Evolutionary conservation across 179 eudicot genomes (phyloP).

Genomic region (Silene noctiflora): DNA sequence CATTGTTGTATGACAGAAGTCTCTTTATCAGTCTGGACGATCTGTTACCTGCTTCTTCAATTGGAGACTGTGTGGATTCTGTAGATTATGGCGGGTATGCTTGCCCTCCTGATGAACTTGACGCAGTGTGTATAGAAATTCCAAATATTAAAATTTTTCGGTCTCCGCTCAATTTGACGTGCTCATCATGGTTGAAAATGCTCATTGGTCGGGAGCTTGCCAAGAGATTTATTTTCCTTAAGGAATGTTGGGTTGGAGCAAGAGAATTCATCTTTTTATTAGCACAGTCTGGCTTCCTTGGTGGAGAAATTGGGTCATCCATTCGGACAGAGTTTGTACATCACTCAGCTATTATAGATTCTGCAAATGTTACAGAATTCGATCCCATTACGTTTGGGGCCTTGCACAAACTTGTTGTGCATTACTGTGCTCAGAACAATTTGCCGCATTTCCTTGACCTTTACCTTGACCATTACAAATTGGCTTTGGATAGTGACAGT

Average conservation of each 20-base stretch:
- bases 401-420: conserved; percentile 67
- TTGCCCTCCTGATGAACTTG: conserved; percentile 62
- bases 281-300: conserved; percentile 73
- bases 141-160: conserved; percentile 57
- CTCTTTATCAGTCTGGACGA: conserved; percentile 73
- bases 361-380: conserved; percentile 31
- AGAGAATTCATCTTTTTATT: conserved; percentile 62
- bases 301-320: conserved; percentile 24
- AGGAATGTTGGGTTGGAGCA: conserved; percentile 72
- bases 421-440: conserved; percentile 58
- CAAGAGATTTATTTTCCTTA: conserved; percentile 60
- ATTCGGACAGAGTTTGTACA: conserved; percentile 34
- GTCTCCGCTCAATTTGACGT: conserved; percentile 45
- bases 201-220: conserved; percentile 76
- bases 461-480: conserved; percentile 83
- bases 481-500: conserved; percentile 60
- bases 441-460: conserved; percentile 84
- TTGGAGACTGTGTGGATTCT: conserved; percentile 36
- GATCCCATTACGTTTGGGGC: conserved; percentile 50
- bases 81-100: conserved; percentile 49
- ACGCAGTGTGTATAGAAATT: conserved; percentile 61
- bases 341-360: conserved; percentile 35
- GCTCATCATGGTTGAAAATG: conserved; percentile 77
- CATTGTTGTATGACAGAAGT: conserved; percentile 46
- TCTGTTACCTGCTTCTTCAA: conserved; percentile 46